phyloP scores from a whole-genome alignment of 768 basidiomycete genomes.

The Boletus tylopilopsis region DNA sequence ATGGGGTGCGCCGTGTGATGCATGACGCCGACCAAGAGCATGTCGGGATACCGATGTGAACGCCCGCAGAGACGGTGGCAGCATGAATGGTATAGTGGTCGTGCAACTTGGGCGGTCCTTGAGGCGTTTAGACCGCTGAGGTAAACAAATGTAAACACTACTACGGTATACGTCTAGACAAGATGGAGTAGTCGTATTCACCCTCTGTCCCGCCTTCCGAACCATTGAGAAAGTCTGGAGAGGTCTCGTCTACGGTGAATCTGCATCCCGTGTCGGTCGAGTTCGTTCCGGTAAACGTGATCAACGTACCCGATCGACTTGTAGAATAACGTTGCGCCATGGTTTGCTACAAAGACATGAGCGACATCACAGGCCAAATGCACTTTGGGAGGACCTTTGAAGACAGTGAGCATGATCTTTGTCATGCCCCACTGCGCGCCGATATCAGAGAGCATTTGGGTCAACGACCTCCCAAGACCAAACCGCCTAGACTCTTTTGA shows the following conservation, averaged over 20 bases:
- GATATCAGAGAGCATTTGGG: conserved; percentile 47
- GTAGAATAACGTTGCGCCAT: conserved; percentile 50
- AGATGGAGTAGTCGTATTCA: conserved; percentile 36
- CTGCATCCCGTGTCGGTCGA: conserved; percentile 33
- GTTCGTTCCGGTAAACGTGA: not conserved
- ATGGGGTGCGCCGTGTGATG: conserved; percentile 74
- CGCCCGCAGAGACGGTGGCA: conserved; percentile 47
- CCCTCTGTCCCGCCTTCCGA: conserved; percentile 29
- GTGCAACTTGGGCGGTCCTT: not conserved
- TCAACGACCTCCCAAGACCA: conserved; percentile 58
- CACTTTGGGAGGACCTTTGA: conserved; percentile 51
- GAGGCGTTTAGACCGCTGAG: not conserved
- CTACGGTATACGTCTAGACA: conserved; percentile 29
- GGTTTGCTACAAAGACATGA: conserved; percentile 39
- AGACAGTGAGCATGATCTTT: conserved; percentile 71
- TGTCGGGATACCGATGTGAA: conserved; percentile 21
- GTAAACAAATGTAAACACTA: conserved; percentile 26
- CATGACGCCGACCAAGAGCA: conserved; percentile 43
- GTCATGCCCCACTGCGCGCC: conserved; percentile 54
- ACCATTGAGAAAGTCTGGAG: conserved; percentile 40
- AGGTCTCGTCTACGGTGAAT: conserved; percentile 50
- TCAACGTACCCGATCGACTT: conserved; percentile 45
- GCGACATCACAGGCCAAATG: not conserved
- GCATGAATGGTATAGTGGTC: conserved; percentile 31
- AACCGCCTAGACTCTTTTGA: conserved; percentile 37